Conservation (phyloP, 768 basidiomycete genomes). For the Rubroboletus pulcherrimus region DNA sequence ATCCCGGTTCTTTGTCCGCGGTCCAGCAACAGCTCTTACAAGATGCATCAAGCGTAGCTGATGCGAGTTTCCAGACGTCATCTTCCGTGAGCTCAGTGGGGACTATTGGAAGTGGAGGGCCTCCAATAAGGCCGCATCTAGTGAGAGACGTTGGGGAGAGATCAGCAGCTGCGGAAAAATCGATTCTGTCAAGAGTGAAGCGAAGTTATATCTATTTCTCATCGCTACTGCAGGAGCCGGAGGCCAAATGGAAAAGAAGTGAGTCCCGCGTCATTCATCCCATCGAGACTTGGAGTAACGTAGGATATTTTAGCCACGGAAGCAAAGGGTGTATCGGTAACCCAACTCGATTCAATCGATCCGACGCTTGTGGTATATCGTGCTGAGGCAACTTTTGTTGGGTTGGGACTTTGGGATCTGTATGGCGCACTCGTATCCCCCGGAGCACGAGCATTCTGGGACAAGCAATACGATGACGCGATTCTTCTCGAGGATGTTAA, state of each 20-base stretch:
- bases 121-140: conserved; percentile 31
- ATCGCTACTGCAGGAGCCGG: conserved; percentile 92
- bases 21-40: conserved; percentile 52
- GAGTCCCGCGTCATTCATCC: conserved; percentile 28
- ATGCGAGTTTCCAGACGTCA: conserved; percentile 62
- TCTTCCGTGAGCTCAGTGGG: conserved; percentile 55
- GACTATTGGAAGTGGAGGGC: conserved; percentile 40
- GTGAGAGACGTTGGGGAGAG: conserved; percentile 42
- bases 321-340: conserved; percentile 85
- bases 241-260: conserved; percentile 96
- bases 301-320: conserved; percentile 59
- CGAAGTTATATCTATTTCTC: conserved; percentile 98
- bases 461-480: conserved; percentile 86
- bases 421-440: conserved; percentile 85
- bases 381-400: conserved; percentile 96
- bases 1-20: conserved; percentile 48
- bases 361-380: conserved; percentile 94
- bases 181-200: conserved; percentile 80
- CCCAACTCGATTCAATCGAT: conserved; percentile 95
- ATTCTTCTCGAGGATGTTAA: conserved; percentile 84
- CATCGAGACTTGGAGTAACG: not conserved
- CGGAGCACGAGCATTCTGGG: conserved; percentile 81
- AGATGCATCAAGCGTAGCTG: conserved; percentile 66
- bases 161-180: conserved; percentile 65
- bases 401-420: conserved; percentile 92